Evolutionary conservation across 2,329 filamentous ascomycete species (phyloP).

Genomic region (Apiospora phragmitis): DNA sequence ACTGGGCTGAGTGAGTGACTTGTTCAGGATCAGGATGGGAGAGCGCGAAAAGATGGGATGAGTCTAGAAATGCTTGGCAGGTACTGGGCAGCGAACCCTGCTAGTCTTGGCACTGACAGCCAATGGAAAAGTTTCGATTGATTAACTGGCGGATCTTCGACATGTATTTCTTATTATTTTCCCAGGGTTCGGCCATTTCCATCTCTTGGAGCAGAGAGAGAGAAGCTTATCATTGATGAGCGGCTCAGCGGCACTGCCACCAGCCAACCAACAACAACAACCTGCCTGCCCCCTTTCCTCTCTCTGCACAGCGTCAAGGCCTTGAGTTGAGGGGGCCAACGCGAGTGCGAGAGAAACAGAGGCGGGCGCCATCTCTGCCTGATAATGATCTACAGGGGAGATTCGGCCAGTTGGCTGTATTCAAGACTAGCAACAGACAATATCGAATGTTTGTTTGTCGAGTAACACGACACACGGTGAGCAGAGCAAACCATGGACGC

Average conservation of each 20-base stretch:
- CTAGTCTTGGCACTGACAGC: neutral
- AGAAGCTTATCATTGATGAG: neutral
- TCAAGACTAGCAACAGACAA: neutral
- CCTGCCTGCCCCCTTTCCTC: neutral
- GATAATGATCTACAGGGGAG: neutral
- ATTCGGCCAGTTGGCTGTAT: neutral
- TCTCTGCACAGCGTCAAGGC: neutral
- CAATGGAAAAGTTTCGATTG: constrained; percentile 2
- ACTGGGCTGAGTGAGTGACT: neutral
- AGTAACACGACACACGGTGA: neutral
- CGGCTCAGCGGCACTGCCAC: neutral
- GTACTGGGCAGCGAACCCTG: neutral
- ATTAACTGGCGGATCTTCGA: constrained; percentile 1
- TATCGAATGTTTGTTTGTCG: neutral
- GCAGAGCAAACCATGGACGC: neutral
- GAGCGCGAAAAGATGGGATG: neutral
- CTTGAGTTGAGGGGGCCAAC: neutral
- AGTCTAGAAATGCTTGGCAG: constrained; percentile 1
- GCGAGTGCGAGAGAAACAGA: neutral
- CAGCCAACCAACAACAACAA: neutral
- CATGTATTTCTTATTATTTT: neutral
- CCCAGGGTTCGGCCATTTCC: neutral
- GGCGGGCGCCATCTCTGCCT: neutral
- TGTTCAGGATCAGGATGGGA: neutral
- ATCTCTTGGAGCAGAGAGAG: neutral